Conservation (phyloP, 2,329 filamentous ascomycete species). For the Zalaria obscura region DNA sequence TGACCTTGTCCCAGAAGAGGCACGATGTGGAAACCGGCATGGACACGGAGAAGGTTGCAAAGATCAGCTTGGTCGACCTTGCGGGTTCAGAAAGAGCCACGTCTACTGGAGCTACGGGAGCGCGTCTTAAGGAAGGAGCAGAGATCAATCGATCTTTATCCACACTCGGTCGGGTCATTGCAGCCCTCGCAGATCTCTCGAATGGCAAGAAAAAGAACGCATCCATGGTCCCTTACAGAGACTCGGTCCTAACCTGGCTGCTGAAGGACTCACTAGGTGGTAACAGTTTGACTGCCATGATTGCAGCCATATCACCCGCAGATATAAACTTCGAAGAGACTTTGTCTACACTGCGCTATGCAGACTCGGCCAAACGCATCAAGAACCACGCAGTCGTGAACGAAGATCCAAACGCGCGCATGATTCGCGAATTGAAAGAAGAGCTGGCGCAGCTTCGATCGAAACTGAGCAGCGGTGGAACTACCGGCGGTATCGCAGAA, state of each 20-base stretch:
- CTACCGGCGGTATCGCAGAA: slow-evolving; percentile 43
- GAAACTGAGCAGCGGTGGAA: slow-evolving; percentile 49
- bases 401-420: slow-evolving; percentile 94
- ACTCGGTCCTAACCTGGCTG: slow-evolving; percentile 91
- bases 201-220: slow-evolving; percentile 75
- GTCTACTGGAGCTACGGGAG: slow-evolving; percentile 93
- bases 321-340: slow-evolving; percentile 99
- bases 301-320: slow-evolving; percentile 92
- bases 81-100: slow-evolving; percentile 93
- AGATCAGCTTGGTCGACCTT: slow-evolving; percentile 95
- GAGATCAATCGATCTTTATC: slow-evolving; percentile 97
- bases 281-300: slow-evolving; percentile 99
- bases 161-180: slow-evolving; percentile 93
- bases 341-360: slow-evolving; percentile 85
- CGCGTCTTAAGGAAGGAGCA: slow-evolving; percentile 88
- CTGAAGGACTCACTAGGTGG: slow-evolving; percentile 93
- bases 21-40: slow-evolving; percentile 86
- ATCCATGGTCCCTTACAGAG: slow-evolving; percentile 78
- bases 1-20: slow-evolving; percentile 88
- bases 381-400: slow-evolving; percentile 99
- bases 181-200: slow-evolving; percentile 80
- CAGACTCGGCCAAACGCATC: slow-evolving; percentile 95
- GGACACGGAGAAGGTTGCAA: slow-evolving; percentile 94
- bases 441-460: slow-evolving; percentile 74
- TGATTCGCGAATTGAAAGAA: slow-evolving; percentile 97